Evolutionary conservation across 345 rosid species (phyloP).

Genomic region (Lepidium sativum): DNA sequence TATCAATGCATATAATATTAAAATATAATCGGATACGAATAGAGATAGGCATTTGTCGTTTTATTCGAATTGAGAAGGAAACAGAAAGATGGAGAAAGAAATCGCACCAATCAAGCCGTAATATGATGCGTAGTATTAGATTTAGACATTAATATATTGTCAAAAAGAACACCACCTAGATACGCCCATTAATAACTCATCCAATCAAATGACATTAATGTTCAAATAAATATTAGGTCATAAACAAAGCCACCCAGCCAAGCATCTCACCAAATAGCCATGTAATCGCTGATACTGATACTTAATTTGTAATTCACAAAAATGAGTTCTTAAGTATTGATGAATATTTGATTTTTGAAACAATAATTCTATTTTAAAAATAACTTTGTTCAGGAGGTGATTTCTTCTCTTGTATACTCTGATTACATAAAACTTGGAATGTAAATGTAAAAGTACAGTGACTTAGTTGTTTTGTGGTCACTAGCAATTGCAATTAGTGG

Average conservation of each 20-base stretch:
- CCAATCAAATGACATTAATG: background rate
- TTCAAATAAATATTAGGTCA: background rate
- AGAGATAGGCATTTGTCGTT: constrained; percentile 15
- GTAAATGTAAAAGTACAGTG: no score
- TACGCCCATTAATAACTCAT: background rate
- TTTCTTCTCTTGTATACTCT: no score
- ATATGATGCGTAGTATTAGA: background rate
- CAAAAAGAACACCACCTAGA: background rate
- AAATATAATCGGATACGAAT: constrained; percentile 3
- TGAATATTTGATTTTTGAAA: no score
- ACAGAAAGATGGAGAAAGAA: background rate
- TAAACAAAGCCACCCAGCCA: background rate
- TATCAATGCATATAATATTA: background rate
- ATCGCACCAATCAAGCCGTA: constrained; percentile 22
- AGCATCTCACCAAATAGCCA: background rate
- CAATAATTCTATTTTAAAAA: no score
- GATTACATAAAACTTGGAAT: no score
- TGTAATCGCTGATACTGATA: background rate
- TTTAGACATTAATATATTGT: background rate
- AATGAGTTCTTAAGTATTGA: no score
- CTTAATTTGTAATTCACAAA: no score
- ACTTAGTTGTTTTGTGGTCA: no score
- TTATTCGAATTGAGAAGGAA: background rate
- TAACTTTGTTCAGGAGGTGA: no score
- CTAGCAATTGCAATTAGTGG: no score